phyloP scores from a whole-genome alignment of 805 yeast genomes.

The Barnettozyma sp. region DNA sequence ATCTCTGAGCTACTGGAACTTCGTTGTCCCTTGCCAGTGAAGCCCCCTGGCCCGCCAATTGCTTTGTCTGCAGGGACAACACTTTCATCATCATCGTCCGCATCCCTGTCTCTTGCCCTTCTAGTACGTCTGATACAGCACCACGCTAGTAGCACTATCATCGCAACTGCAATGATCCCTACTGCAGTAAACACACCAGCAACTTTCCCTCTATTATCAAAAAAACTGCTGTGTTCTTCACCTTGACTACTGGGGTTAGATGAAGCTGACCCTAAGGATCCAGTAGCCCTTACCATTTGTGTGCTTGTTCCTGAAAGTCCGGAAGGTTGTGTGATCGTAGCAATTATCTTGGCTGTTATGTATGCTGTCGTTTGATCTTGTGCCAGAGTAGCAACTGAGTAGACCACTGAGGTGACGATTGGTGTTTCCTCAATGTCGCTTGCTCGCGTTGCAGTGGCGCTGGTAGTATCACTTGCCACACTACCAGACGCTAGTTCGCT shows the following conservation, averaged over 20 bases:
- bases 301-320: neutral
- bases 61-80: slow-evolving; percentile 12
- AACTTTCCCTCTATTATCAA: slow-evolving; percentile 65
- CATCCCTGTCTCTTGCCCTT: slow-evolving; percentile 2
- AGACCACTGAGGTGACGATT: slow-evolving; percentile 7
- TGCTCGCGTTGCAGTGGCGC: slow-evolving; percentile 6
- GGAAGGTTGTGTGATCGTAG: slow-evolving; percentile 12
- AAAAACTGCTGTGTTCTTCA: slow-evolving; percentile 40
- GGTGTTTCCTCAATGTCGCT: slow-evolving; percentile 9
- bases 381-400: slow-evolving; percentile 8
- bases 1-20: neutral
- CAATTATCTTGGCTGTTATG: slow-evolving; percentile 8
- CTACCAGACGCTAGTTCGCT: too few species aligned
- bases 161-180: slow-evolving; percentile 49
- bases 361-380: slow-evolving; percentile 8
- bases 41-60: too few species aligned
- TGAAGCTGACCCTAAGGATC: slow-evolving; percentile 2
- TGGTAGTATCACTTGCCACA: neutral
- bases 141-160: slow-evolving; percentile 39
- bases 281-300: neutral
- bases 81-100: slow-evolving; percentile 10
- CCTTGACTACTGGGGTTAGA: too few species aligned
- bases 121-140: slow-evolving; percentile 22
- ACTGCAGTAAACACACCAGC: slow-evolving; percentile 83
- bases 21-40: too few species aligned